phyloP scores from a whole-genome alignment of 495 filamentous ascomycete species.

The Evansstolkia leycettana region DNA sequence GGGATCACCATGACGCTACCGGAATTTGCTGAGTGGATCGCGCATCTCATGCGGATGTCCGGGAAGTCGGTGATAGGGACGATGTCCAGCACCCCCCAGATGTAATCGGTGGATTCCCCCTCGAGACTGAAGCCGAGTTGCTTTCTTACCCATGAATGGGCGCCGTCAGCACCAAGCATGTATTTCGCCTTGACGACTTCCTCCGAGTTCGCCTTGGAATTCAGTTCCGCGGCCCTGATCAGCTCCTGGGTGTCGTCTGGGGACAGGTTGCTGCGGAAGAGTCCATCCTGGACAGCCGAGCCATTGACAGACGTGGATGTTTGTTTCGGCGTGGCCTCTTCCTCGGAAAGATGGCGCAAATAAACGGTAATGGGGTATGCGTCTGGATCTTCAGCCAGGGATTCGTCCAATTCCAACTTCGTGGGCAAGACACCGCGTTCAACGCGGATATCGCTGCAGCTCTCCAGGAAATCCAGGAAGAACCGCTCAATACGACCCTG shows the following conservation, averaged over 20 bases:
- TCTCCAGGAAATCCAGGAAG: slow-evolving; percentile 37
- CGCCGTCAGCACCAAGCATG: slow-evolving; percentile 52
- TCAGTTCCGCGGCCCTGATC: slow-evolving; percentile 18
- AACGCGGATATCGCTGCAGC: slow-evolving; percentile 23
- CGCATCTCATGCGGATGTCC: slow-evolving; percentile 50
- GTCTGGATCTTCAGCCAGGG: slow-evolving; percentile 24
- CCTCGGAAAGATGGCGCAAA: slow-evolving; percentile 30
- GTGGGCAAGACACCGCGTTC: slow-evolving; percentile 35
- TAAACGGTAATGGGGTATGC: slow-evolving; percentile 42
- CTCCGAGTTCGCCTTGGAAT: slow-evolving; percentile 11
- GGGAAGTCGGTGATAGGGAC: slow-evolving; percentile 53
- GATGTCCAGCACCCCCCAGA: slow-evolving; percentile 52
- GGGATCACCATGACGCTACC: slow-evolving; percentile 58
- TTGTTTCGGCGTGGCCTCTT: slow-evolving; percentile 24
- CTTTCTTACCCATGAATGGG: slow-evolving; percentile 45
- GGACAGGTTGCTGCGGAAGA: slow-evolving; percentile 43
- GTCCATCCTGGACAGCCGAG: slow-evolving; percentile 28
- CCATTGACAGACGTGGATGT: slow-evolving; percentile 3
- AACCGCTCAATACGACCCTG: slow-evolving; percentile 45
- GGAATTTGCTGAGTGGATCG: slow-evolving; percentile 44
- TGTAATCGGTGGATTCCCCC: slow-evolving; percentile 46
- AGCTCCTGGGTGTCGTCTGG: slow-evolving; percentile 47
- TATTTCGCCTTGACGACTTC: slow-evolving; percentile 45
- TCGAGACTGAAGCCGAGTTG: slow-evolving; percentile 39
- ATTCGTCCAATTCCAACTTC: slow-evolving; percentile 28